phyloP scores from a whole-genome alignment of 2,329 filamentous ascomycete genomes.

The Alternaria tenuissima region DNA sequence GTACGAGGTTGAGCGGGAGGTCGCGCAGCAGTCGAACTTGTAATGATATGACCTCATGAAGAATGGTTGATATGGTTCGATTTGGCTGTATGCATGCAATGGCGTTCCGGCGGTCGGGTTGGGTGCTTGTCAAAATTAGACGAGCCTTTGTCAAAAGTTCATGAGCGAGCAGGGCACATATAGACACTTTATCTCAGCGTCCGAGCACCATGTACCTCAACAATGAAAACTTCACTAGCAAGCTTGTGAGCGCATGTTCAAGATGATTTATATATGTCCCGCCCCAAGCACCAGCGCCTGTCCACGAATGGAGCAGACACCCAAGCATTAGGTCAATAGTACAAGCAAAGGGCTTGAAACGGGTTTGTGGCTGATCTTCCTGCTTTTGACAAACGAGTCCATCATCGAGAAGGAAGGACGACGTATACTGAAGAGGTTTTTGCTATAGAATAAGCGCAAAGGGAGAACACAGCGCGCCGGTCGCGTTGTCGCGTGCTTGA shows the following conservation, averaged over 20 bases:
- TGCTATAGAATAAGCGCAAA: not conserved
- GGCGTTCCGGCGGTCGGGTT: constrained; percentile 45
- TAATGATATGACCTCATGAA: constrained; percentile 34
- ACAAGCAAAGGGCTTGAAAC: constrained; percentile 28
- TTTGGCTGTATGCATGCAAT: constrained; percentile 47
- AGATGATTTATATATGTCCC: constrained; percentile 15
- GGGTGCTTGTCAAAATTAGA: constrained; percentile 22
- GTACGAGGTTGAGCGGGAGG: constrained; percentile 96
- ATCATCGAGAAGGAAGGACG: constrained; percentile 40
- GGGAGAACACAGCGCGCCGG: not conserved
- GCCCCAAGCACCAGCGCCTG: constrained; percentile 30
- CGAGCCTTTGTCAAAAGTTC: constrained; percentile 22
- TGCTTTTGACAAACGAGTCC: constrained; percentile 46
- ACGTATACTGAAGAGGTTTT: constrained; percentile 46
- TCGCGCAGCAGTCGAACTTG: constrained; percentile 49
- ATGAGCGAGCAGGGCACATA: constrained; percentile 15
- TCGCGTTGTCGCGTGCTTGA: not conserved
- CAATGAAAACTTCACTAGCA: constrained; percentile 15
- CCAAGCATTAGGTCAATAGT: constrained; percentile 42
- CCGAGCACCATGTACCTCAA: constrained; percentile 11
- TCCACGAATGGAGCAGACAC: constrained; percentile 30
- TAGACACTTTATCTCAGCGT: constrained; percentile 10
- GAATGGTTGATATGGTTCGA: constrained; percentile 24
- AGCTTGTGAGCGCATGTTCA: not conserved
- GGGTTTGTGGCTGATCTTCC: constrained; percentile 29